Evolutionary conservation across 2,329 filamentous ascomycete genomes (phyloP).

Genomic region (Aureobasidium pullulans): DNA sequence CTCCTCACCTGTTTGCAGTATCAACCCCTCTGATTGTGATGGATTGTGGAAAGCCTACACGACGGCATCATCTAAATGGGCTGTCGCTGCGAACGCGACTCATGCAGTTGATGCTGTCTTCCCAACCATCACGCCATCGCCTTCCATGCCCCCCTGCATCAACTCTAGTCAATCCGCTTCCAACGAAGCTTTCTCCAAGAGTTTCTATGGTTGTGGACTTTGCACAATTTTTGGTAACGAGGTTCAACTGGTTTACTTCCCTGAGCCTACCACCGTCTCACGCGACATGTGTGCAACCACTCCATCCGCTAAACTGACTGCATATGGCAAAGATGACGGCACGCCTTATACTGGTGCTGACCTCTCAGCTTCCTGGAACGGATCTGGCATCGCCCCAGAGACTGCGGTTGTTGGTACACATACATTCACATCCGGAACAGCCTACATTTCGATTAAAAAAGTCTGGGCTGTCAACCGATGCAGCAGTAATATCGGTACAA

Average conservation of each 20-base stretch:
- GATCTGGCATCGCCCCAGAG: background rate
- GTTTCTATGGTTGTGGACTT: slow-evolving; percentile 23
- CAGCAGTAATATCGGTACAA: slow-evolving; percentile 17
- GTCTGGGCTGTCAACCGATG: slow-evolving; percentile 24
- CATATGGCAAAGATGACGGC: slow-evolving; percentile 19
- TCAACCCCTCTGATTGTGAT: slow-evolving; percentile 24
- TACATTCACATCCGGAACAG: slow-evolving; percentile 24
- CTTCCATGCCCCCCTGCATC: slow-evolving; percentile 21
- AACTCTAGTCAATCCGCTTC: slow-evolving; percentile 17
- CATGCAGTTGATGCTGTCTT: background rate
- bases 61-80: slow-evolving; percentile 15
- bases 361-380: slow-evolving; percentile 16
- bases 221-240: slow-evolving; percentile 27
- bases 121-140: slow-evolving; percentile 17
- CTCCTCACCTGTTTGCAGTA: slow-evolving; percentile 21
- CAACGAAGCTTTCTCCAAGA: slow-evolving; percentile 13
- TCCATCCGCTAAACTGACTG: slow-evolving; percentile 20
- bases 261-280: slow-evolving; percentile 19
- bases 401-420: slow-evolving; percentile 20
- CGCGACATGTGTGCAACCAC: slow-evolving; percentile 25
- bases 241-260: slow-evolving; percentile 26
- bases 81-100: slow-evolving; percentile 11
- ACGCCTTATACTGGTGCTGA: slow-evolving; percentile 22
- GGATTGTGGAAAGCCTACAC: slow-evolving; percentile 23
- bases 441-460: slow-evolving; percentile 24